Evolutionary conservation across 164 flowering plant genomes (phyloP).

Genomic region (Cinnamomum micranthum): DNA sequence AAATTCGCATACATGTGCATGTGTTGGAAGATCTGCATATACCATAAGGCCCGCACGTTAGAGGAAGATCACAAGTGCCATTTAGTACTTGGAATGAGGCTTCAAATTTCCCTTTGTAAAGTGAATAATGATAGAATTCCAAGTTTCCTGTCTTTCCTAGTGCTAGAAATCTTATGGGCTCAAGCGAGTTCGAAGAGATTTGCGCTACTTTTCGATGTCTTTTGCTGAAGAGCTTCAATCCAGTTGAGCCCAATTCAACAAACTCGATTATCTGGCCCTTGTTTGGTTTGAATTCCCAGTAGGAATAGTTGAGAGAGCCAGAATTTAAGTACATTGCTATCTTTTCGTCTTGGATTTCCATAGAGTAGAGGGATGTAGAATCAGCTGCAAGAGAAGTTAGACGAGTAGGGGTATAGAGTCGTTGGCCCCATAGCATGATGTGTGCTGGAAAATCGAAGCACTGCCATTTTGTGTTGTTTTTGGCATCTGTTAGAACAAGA

Average conservation of each 20-base stretch:
- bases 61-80: constrained; percentile 73
- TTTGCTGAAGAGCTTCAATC: constrained; percentile 49
- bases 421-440: constrained; percentile 69
- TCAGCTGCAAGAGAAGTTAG: constrained; percentile 50
- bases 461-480: constrained; percentile 67
- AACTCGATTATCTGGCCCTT: constrained; percentile 40
- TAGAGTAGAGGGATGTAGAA: constrained; percentile 45
- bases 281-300: constrained; percentile 73
- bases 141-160: constrained; percentile 59
- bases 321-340: constrained; percentile 55
- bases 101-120: constrained; percentile 40
- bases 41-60: constrained; percentile 64
- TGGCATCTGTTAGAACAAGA: constrained; percentile 47
- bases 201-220: constrained; percentile 37
- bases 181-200: constrained; percentile 22
- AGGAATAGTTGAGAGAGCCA: constrained; percentile 52
- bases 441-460: constrained; percentile 84
- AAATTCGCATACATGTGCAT: constrained; percentile 54
- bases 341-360: constrained; percentile 54
- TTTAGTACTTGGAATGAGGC: constrained; percentile 58
- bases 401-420: constrained; percentile 44
- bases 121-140: constrained; percentile 59
- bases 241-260: constrained; percentile 41
- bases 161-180: constrained; percentile 56
- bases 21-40: constrained; percentile 56